Evolutionary conservation across 1,284 basidiomycete species (phyloP), one percentile per base, ranked within the genome.

Genomic region (Lignosus rhinocerotis): DNA sequence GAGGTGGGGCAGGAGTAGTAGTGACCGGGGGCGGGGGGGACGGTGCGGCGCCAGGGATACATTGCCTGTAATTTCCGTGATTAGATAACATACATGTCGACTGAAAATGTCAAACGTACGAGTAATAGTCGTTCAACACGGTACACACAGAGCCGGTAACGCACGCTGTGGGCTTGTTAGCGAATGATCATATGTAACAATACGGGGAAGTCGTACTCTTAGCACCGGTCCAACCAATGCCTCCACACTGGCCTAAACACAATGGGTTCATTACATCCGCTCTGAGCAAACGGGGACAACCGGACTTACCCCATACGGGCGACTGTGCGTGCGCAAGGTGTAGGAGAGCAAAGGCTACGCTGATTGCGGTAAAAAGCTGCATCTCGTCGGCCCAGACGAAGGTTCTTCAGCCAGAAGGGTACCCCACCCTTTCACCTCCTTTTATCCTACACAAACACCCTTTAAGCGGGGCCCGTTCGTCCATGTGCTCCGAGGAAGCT

Each of bases 261-360:
- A 21, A 25, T 42, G 17, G 17, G 19, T 21, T 41, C 33, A 59
- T 25, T 21, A 14, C 21, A 6, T n/a, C n/a, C 17, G 2, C 9
- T 42, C 6, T 25, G 50, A 14, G 4, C 14, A 16, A n/a, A 11
- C n/a, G 14, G 43, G 21, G 11, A 45, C 3, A 6, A 45, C 6
- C n/a, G 19, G 2, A 45, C 58, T 25, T 30, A 66, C 64, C 82
- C 46, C 75, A 74, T 17, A 58, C 50, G 19, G 55, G 38, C 36
- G 59, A 48, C 50, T 59, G 57, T 3, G 53, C 62, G 36, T 32
- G 52, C 6, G 43, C 50, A 19, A 47, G 39, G 1, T 41, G 49
- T 39, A 52, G 51, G 21, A 63, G 47, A 25, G 64, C 57, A 25
- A 65, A 55, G 11, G 57, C 61, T 14, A 65, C 56, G n/a, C 55